Evolutionary conservation across 192 early-diverging fungal genomes (phyloP).

Genomic region (Lobosporangium transversale): DNA sequence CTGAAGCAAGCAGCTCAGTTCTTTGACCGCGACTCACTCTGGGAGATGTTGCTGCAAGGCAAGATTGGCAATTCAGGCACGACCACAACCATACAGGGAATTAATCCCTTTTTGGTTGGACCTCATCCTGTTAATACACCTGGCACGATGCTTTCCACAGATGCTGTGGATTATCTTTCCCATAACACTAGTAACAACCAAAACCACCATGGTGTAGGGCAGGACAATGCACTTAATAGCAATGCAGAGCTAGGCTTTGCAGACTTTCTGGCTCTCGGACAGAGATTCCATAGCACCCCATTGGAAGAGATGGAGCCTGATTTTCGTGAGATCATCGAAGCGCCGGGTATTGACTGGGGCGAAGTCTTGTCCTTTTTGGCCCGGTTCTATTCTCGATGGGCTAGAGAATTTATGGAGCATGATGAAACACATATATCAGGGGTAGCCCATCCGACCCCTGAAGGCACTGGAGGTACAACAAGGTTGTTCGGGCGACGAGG

Average conservation of each 20-base stretch:
- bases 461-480: not conserved
- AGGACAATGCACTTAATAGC: constrained; percentile 6
- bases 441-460: not conserved
- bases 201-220: not conserved
- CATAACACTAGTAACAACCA: not conserved
- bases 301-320: constrained; percentile 54
- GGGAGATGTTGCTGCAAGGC: constrained; percentile 50
- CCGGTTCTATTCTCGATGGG: constrained; percentile 33
- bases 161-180: constrained; percentile 17
- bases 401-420: constrained; percentile 53
- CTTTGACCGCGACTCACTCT: constrained; percentile 51
- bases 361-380: constrained; percentile 50
- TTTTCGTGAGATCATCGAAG: constrained; percentile 45
- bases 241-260: constrained; percentile 38
- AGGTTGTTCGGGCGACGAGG: not conserved
- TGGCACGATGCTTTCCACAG: constrained; percentile 11
- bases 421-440: constrained; percentile 25
- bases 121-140: constrained; percentile 2
- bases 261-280: constrained; percentile 55
- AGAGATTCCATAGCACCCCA: constrained; percentile 50
- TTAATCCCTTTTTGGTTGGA: constrained; percentile 1
- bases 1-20: constrained; percentile 52
- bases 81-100: constrained; percentile 28
- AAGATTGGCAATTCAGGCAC: constrained; percentile 43
- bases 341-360: constrained; percentile 48